Percentiles rank a stretch among this genome's conserved stretches.
Evolutionary conservation across 2,329 filamentous ascomycete species (phyloP).

Genomic region (Xylariales sp.): DNA sequence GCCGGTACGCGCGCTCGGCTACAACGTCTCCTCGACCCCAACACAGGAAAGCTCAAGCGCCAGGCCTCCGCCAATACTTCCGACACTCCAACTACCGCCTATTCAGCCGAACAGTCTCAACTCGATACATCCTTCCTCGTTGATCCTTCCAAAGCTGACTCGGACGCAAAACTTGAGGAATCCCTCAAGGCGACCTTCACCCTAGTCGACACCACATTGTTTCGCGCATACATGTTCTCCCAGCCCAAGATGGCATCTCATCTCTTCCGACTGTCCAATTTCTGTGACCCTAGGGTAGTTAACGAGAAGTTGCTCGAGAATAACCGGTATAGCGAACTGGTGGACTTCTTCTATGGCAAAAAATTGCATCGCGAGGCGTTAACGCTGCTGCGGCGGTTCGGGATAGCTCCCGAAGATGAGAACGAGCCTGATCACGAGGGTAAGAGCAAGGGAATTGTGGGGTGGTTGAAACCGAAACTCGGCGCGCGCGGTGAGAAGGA

Average conservation of each 20-base stretch:
- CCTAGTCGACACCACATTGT: constrained; percentile 88
- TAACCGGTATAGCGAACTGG: constrained; percentile 83
- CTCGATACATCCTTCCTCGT: constrained; percentile 28
- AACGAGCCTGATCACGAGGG: constrained; percentile 33
- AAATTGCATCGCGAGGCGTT: constrained; percentile 84
- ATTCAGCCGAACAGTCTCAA: constrained; percentile 31
- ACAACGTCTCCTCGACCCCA: constrained; percentile 57
- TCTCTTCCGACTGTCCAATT: constrained; percentile 92
- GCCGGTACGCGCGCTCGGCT: constrained; percentile 73
- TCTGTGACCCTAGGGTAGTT: constrained; percentile 92
- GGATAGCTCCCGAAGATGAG: constrained; percentile 35
- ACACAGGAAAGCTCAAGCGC: constrained; percentile 57
- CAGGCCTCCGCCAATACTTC: constrained; percentile 40
- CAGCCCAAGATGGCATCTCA: constrained; percentile 79
- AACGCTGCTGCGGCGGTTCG: constrained; percentile 76
- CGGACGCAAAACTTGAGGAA: constrained; percentile 60
- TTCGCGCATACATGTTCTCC: constrained; percentile 92
- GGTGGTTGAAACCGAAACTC: constrained; percentile 11
- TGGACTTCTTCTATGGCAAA: constrained; percentile 98
- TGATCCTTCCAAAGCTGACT: constrained; percentile 39
- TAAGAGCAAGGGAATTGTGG: constrained; percentile 27
- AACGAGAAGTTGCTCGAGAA: constrained; percentile 88
- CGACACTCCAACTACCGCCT: not conserved
- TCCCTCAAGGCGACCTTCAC: constrained; percentile 73
- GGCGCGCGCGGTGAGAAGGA: constrained; percentile 21